Evolutionary conservation across 805 yeast genomes (phyloP).

Genomic region (Ogataea henricii): DNA sequence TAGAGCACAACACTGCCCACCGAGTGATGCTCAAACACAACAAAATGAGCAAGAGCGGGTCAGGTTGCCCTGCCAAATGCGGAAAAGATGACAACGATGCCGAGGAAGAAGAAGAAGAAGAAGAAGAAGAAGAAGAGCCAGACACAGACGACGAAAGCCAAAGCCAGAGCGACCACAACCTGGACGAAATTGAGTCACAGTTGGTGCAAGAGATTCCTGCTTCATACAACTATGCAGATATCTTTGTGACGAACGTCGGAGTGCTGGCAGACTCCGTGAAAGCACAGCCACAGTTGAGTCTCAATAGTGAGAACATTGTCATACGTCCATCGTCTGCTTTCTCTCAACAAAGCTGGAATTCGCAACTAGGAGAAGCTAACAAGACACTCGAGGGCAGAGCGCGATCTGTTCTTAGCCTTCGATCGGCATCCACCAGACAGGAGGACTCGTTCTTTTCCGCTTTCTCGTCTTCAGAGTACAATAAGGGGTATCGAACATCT

Average conservation of each 20-base stretch:
- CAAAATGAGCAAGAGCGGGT: not conserved
- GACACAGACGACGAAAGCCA: constrained; percentile 1
- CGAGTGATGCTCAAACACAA: constrained; percentile 4
- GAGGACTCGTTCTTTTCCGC: not conserved
- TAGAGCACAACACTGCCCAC: constrained; percentile 15
- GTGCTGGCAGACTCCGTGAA: constrained; percentile 25
- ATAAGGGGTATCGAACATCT: constrained; percentile 8
- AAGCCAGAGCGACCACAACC: not conserved
- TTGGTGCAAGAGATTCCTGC: constrained; percentile 1
- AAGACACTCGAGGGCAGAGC: not conserved
- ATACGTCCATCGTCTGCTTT: not conserved
- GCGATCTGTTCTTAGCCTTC: constrained; percentile 2
- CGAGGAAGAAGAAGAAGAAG: constrained; percentile 7
- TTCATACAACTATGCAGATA: constrained; percentile 1
- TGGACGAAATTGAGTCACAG: constrained; percentile 9
- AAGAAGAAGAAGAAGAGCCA: constrained; percentile 5
- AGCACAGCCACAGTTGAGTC: constrained; percentile 20
- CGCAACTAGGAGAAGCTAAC: not conserved
- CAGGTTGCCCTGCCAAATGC: not conserved
- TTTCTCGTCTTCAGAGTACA: not conserved
- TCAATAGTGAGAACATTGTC: constrained; percentile 17
- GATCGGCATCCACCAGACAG: constrained; percentile 2
- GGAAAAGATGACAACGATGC: too few relatives aligned
- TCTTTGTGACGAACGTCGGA: constrained; percentile 22
- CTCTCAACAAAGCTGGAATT: not conserved